Conservation (phyloP, 139 green algal genomes). For the Astrephomene gubernaculifera region DNA sequence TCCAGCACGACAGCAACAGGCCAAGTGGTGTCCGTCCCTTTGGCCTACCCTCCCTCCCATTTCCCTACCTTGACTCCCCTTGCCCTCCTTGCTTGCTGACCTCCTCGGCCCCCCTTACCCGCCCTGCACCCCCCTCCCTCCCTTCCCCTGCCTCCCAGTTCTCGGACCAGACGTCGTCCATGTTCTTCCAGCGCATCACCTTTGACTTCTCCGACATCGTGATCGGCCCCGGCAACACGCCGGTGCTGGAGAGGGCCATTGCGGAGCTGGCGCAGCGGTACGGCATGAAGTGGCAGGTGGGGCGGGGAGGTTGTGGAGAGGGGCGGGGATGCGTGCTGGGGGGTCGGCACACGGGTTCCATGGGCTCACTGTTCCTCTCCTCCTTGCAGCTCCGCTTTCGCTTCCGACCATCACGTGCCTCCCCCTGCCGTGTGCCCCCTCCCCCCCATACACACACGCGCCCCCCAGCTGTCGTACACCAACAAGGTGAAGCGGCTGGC, state of each 20-base stretch:
- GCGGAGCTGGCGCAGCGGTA: constrained; percentile 72
- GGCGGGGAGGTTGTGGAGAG: background rate
- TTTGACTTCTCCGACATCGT: constrained; percentile 81
- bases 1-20: too few species aligned
- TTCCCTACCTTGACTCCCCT: constrained; percentile 33
- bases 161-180: constrained; percentile 49
- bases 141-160: constrained; percentile 63
- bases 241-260: constrained; percentile 75
- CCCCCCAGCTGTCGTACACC: constrained; percentile 60
- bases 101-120: background rate
- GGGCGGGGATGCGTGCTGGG: too few species aligned
- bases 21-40: too few species aligned
- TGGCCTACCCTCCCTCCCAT: too few species aligned
- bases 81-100: background rate
- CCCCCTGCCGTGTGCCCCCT: background rate
- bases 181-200: constrained; percentile 79
- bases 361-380: too few species aligned
- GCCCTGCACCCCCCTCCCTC: constrained; percentile 33
- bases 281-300: constrained; percentile 73
- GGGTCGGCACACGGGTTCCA: too few species aligned
- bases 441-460: too few species aligned
- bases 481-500: constrained; percentile 68
- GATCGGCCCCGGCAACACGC: constrained; percentile 71
- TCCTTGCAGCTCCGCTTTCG: too few species aligned
- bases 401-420: too few species aligned